Evolutionary conservation across 345 rosid genomes (phyloP).

Genomic region (Mallotus nudiflorus): DNA sequence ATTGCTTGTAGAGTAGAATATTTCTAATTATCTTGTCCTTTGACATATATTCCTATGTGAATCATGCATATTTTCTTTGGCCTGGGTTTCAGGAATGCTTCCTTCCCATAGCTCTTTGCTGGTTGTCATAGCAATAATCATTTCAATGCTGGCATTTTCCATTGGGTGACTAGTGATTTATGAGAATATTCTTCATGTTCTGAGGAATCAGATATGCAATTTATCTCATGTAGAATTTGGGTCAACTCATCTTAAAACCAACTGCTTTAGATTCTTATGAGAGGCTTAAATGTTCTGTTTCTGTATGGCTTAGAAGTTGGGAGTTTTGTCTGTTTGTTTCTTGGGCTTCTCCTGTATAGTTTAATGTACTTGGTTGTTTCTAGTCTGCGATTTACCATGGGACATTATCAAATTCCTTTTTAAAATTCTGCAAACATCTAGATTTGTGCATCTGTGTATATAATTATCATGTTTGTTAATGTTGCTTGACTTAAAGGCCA

Average conservation of each 20-base stretch:
- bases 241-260: background rate
- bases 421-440: no score
- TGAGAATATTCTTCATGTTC: constrained; percentile 2
- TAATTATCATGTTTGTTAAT: no score
- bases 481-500: no score
- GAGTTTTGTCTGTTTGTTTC: background rate
- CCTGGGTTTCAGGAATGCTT: constrained; percentile 15
- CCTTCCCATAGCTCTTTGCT: constrained; percentile 5
- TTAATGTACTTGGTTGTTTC: no score
- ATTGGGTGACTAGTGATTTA: background rate
- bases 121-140: constrained; percentile 10
- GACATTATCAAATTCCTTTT: no score
- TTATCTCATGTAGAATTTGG: background rate
- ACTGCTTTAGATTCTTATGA: background rate
- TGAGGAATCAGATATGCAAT: background rate
- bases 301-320: no score
- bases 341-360: background rate
- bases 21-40: background rate
- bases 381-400: no score
- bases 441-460: no score
- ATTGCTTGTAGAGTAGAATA: background rate
- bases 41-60: background rate
- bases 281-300: no score
- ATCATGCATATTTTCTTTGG: background rate
- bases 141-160: constrained; percentile 8